Evolutionary conservation across 2,329 filamentous ascomycete species (phyloP).

Genomic region (Sclerotinia borealis): DNA sequence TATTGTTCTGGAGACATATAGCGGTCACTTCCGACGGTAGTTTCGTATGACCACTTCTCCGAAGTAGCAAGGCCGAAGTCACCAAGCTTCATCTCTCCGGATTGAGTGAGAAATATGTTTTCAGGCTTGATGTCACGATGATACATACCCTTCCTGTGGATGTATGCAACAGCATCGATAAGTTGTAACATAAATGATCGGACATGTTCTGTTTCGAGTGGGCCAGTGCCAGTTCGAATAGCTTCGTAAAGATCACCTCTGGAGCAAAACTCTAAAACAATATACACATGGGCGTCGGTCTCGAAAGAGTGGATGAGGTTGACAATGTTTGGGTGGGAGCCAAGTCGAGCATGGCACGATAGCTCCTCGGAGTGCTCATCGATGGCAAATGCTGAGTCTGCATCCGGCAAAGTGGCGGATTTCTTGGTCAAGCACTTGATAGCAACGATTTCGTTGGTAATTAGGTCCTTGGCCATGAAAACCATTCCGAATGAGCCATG

Average conservation of each 20-base stretch:
- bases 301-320: constrained; percentile 88
- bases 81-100: constrained; percentile 89
- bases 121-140: constrained; percentile 99
- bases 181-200: constrained; percentile 96
- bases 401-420: constrained; percentile 47
- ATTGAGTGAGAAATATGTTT: constrained; percentile 90
- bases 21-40: constrained; percentile 90
- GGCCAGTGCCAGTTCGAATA: constrained; percentile 81
- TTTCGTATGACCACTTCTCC: constrained; percentile 85
- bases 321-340: constrained; percentile 83
- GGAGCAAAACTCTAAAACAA: constrained; percentile 91
- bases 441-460: constrained; percentile 74
- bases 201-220: constrained; percentile 91
- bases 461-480: constrained; percentile 78
- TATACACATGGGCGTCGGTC: constrained; percentile 80
- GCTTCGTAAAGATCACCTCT: constrained; percentile 97
- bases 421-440: constrained; percentile 95
- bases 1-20: constrained; percentile 99
- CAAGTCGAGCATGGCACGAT: constrained; percentile 72
- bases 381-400: constrained; percentile 55
- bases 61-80: constrained; percentile 92
- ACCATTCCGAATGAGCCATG: constrained; percentile 99
- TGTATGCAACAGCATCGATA: constrained; percentile 80
- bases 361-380: constrained; percentile 82
- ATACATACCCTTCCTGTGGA: constrained; percentile 86